phyloP scores from a whole-genome alignment of 768 basidiomycete species.

The Mycena sanguinolenta region DNA sequence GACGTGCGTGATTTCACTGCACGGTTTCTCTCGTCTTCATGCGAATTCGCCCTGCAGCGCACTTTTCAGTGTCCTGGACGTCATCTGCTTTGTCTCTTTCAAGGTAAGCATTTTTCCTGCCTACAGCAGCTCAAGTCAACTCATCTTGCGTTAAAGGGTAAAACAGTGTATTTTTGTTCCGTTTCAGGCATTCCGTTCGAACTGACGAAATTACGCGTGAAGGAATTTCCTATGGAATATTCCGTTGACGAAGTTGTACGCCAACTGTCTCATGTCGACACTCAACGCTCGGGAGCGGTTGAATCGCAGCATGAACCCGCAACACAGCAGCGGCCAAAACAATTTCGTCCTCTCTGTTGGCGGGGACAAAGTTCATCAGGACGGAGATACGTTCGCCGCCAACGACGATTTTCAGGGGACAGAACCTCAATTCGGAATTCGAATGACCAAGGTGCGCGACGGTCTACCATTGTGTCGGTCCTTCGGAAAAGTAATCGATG shows the following conservation, averaged over 20 bases:
- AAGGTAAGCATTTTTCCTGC: not conserved
- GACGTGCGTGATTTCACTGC: constrained; percentile 35
- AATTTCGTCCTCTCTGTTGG: not conserved
- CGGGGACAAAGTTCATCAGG: not conserved
- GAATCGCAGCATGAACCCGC: not conserved
- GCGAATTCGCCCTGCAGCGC: constrained; percentile 27
- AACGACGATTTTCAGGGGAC: not conserved
- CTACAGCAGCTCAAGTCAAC: not conserved
- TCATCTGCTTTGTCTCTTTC: constrained; percentile 1
- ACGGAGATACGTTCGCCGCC: not conserved
- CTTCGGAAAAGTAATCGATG: too few species aligned
- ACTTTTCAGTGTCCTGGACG: constrained; percentile 44
- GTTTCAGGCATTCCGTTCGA: not conserved
- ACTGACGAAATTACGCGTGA: not conserved
- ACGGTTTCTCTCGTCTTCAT: not conserved
- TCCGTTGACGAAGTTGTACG: constrained; percentile 47
- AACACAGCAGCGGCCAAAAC: not conserved
- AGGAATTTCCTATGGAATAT: constrained; percentile 50
- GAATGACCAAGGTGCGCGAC: not conserved
- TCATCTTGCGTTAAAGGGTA: not conserved
- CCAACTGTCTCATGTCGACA: constrained; percentile 45
- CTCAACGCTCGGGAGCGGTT: constrained; percentile 40
- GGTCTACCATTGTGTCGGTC: not conserved
- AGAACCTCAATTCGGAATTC: not conserved
- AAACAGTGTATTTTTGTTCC: not conserved